Conservation (phyloP, 345 rosid species). For the Noccaea caerulescens region DNA sequence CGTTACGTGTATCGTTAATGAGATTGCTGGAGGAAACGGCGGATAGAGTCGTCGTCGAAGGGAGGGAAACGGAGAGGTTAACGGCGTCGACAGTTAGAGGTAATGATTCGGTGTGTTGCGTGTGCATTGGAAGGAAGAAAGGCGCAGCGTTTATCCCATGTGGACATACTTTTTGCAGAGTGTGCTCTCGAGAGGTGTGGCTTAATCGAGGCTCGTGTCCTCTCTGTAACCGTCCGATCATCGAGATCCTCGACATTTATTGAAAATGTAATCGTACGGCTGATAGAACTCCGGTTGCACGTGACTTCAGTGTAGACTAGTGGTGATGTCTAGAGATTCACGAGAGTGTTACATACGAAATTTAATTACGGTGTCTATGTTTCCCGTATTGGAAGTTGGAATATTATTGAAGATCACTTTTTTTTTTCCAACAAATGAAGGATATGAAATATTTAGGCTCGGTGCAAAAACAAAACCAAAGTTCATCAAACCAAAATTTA, state of each 20-base stretch:
- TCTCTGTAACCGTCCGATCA: constrained; percentile 67
- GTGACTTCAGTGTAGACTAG: constrained; percentile 19
- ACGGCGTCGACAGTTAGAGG: constrained; percentile 39
- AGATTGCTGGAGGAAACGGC: constrained; percentile 64
- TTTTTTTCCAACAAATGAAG: too few relatives aligned
- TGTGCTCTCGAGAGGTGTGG: constrained; percentile 73
- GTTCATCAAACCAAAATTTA: too few relatives aligned
- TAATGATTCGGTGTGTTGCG: constrained; percentile 65
- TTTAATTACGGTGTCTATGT: constrained; percentile 24
- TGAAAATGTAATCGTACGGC: constrained; percentile 9
- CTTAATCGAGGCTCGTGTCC: constrained; percentile 75
- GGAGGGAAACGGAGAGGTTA: constrained; percentile 34
- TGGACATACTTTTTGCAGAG: constrained; percentile 78
- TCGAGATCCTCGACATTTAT: constrained; percentile 68
- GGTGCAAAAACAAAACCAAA: too few relatives aligned
- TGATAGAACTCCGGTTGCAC: constrained; percentile 8
- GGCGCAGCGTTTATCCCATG: constrained; percentile 81
- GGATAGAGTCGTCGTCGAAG: constrained; percentile 44
- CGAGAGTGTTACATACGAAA: constrained; percentile 27
- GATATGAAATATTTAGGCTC: too few relatives aligned
- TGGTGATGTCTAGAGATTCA: constrained; percentile 40
- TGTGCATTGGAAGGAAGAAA: constrained; percentile 69
- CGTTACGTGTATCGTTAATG: constrained; percentile 67
- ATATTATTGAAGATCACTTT: background rate
- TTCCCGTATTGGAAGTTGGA: constrained; percentile 22